phyloP scores from a whole-genome alignment of 768 basidiomycete genomes.

The Leucosporidium creatinivorum region DNA sequence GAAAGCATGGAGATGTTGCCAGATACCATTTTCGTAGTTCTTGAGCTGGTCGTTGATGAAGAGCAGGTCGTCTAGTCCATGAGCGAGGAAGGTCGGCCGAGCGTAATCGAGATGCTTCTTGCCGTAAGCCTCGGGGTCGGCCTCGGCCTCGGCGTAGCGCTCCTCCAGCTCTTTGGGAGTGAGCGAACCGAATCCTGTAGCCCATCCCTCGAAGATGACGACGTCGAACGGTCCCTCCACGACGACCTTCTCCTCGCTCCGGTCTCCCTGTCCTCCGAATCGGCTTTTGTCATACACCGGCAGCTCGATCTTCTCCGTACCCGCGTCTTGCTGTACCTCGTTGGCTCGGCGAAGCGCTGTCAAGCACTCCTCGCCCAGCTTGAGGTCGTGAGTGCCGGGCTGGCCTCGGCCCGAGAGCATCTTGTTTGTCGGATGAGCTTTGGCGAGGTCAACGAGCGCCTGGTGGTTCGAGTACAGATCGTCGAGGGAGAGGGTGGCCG shows the following conservation, averaged over 20 bases:
- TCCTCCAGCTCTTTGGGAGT: slow-evolving; percentile 48
- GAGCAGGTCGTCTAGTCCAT: slow-evolving; percentile 49
- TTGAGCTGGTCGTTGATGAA: slow-evolving; percentile 59
- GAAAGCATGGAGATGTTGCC: slow-evolving; percentile 64
- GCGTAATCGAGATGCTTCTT: slow-evolving; percentile 9
- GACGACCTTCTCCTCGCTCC: slow-evolving; percentile 48
- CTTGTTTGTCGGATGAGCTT: slow-evolving; percentile 52
- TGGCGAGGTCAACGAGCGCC: slow-evolving; percentile 54
- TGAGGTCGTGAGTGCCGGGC: slow-evolving; percentile 83
- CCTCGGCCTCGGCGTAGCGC: slow-evolving; percentile 46
- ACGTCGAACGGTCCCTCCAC: slow-evolving; percentile 60
- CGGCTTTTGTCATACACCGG: slow-evolving; percentile 85
- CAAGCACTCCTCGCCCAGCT: slow-evolving; percentile 56
- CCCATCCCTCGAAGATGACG: slow-evolving; percentile 94
- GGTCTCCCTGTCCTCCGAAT: slow-evolving; percentile 74
- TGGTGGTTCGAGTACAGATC: slow-evolving; percentile 74
- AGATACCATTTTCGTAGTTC: slow-evolving; percentile 56
- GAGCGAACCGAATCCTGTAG: slow-evolving; percentile 74
- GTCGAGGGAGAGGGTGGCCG: slow-evolving; percentile 42
- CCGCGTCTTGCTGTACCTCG: slow-evolving; percentile 4
- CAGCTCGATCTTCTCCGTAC: slow-evolving; percentile 46
- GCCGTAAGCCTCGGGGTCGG: slow-evolving; percentile 5
- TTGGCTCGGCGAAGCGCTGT: slow-evolving; percentile 49
- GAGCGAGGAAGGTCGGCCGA: slow-evolving; percentile 31
- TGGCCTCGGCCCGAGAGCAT: slow-evolving; percentile 79